Conservation (phyloP, 305 asterid species). For the Fraxinus floribunda region DNA sequence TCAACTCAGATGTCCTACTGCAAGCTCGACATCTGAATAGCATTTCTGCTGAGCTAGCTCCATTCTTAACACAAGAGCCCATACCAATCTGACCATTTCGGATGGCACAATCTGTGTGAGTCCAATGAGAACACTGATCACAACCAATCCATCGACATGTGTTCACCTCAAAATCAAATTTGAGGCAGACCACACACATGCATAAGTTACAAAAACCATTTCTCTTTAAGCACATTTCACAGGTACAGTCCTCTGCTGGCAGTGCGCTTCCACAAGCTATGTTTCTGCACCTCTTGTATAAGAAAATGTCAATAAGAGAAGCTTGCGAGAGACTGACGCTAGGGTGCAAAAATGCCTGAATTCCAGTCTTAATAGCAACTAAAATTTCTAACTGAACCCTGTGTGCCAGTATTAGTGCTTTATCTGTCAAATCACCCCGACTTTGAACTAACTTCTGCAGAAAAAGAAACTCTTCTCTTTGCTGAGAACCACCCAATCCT, state of each 20-base stretch:
- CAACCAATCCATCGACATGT: constrained; percentile 97
- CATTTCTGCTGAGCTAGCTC: constrained; percentile 70
- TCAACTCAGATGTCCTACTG: constrained; percentile 71
- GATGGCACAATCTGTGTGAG: constrained; percentile 96
- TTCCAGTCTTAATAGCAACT: constrained; percentile 83
- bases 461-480: constrained; percentile 69
- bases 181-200: constrained; percentile 92
- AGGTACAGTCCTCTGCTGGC: constrained; percentile 80
- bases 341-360: constrained; percentile 95
- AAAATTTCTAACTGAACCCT: constrained; percentile 86
- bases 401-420: constrained; percentile 59
- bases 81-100: constrained; percentile 74
- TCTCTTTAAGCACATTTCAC: constrained; percentile 72
- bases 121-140: constrained; percentile 94
- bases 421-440: constrained; percentile 77
- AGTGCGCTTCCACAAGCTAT: constrained; percentile 78
- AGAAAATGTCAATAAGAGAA: constrained; percentile 79
- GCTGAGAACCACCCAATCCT: constrained; percentile 80
- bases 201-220: constrained; percentile 95
- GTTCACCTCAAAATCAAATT: constrained; percentile 92
- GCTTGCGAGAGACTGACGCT: constrained; percentile 91
- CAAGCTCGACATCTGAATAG: constrained; percentile 89
- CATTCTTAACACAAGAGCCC: constrained; percentile 72
- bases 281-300: constrained; percentile 81
- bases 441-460: constrained; percentile 83